Evolutionary conservation across 2,329 filamentous ascomycete genomes (phyloP).

Genomic region (Pseudogymnoascus pannorum): DNA sequence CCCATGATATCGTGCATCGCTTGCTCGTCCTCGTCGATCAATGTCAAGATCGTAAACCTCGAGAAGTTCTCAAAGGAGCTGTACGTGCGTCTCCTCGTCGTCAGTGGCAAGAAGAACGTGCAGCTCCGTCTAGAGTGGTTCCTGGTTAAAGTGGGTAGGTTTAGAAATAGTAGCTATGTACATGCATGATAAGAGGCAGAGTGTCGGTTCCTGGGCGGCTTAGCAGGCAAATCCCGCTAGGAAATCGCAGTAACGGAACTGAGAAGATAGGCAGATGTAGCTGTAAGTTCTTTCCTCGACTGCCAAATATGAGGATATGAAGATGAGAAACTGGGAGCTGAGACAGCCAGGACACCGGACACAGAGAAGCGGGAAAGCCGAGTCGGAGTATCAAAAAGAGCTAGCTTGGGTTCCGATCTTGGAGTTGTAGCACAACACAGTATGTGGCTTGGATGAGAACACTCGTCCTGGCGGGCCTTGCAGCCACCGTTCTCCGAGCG

Average conservation of each 20-base stretch:
- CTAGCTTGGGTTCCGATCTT: not conserved
- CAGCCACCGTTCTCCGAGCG: not conserved
- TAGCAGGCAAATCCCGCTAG: not conserved
- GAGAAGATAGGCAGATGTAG: not conserved
- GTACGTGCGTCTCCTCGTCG: not conserved
- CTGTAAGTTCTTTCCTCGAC: not conserved
- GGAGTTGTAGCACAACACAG: not conserved
- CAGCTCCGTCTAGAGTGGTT: not conserved
- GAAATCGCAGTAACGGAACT: not conserved
- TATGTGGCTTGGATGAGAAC: not conserved
- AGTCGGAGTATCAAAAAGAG: conserved; percentile 1
- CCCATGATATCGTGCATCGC: conserved; percentile 32
- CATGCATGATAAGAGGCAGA: not conserved
- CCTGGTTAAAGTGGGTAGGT: not conserved
- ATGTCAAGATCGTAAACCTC: not conserved
- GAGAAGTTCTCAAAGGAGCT: not conserved
- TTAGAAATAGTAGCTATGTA: not conserved
- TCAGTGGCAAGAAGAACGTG: not conserved
- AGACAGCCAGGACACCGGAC: not conserved
- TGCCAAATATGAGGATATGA: not conserved
- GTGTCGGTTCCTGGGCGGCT: not conserved
- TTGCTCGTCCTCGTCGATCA: not conserved
- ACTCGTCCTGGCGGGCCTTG: conserved; percentile 1
- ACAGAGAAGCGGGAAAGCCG: conserved; percentile 3
- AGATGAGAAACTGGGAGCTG: not conserved